Evolutionary conservation across 2,329 filamentous ascomycete species (phyloP).

Genomic region (Fusarium guadeloupense): DNA sequence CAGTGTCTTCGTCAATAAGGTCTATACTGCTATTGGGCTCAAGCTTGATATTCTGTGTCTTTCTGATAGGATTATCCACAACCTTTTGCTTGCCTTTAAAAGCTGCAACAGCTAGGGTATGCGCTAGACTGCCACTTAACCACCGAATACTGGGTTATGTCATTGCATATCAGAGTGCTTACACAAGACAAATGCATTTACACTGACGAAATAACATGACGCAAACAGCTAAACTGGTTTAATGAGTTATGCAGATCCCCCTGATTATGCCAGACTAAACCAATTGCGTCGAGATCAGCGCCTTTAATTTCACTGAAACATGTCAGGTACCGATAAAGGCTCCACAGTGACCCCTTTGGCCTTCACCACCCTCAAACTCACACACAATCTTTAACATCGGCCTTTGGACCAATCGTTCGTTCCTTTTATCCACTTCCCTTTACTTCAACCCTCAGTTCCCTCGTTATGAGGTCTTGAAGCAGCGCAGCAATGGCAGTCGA

Average conservation of each 20-base stretch:
- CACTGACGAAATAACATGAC: too few species aligned
- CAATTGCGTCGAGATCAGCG: constrained; percentile 3
- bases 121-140: too few species aligned
- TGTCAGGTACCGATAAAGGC: constrained; percentile 4
- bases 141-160: too few species aligned
- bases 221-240: not conserved
- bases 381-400: not conserved
- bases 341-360: not conserved
- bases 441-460: not conserved
- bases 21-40: too few species aligned
- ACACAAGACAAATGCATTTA: too few species aligned
- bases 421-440: constrained; percentile 4
- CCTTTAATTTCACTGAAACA: constrained; percentile 25
- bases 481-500: constrained; percentile 6
- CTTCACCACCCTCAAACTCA: not conserved
- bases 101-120: too few species aligned
- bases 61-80: too few species aligned
- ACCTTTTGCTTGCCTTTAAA: too few species aligned
- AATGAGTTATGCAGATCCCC: constrained; percentile 20
- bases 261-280: constrained; percentile 10
- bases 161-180: too few species aligned
- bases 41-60: too few species aligned
- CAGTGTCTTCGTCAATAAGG: too few species aligned
- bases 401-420: constrained; percentile 31
- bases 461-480: constrained; percentile 10